A percentile compares a stretch with the other conserved stretches of the same genome.
Conservation (phyloP, 2,329 filamentous ascomycete genomes). For the Elsinoe arachidis region DNA sequence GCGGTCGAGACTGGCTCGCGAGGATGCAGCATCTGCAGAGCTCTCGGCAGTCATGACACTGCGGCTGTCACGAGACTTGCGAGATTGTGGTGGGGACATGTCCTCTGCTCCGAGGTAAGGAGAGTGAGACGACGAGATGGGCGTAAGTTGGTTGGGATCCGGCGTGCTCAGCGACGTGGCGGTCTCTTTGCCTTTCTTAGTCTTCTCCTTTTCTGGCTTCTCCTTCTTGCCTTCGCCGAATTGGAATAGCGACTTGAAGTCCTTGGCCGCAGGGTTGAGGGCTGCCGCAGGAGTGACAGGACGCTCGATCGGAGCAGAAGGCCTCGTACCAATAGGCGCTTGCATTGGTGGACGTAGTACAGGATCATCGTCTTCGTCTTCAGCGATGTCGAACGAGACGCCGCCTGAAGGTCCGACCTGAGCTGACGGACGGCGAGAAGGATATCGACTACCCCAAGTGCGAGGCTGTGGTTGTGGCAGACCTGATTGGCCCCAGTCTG, state of each 20-base stretch:
- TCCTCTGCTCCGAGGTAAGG: slow-evolving; percentile 18
- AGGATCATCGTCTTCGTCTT: slow-evolving; percentile 43
- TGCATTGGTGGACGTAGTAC: slow-evolving; percentile 45
- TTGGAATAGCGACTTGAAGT: slow-evolving; percentile 65
- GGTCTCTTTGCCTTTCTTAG: slow-evolving; percentile 23
- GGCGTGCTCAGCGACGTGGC: slow-evolving; percentile 9
- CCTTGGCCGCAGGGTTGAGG: slow-evolving; percentile 82
- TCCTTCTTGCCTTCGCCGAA: slow-evolving; percentile 30
- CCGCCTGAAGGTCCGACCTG: slow-evolving; percentile 66
- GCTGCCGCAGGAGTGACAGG: slow-evolving; percentile 39
- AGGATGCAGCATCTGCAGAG: slow-evolving; percentile 19
- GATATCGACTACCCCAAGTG: slow-evolving; percentile 51
- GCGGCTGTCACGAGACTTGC: slow-evolving; percentile 35
- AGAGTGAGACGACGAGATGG: slow-evolving; percentile 13
- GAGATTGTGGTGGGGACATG: slow-evolving; percentile 30
- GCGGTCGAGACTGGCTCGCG: slow-evolving; percentile 34
- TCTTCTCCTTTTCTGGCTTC: slow-evolving; percentile 29
- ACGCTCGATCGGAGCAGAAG: slow-evolving; percentile 27
- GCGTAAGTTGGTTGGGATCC: slow-evolving; percentile 1
- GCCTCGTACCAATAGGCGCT: slow-evolving; percentile 64
- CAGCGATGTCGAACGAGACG: slow-evolving; percentile 44
- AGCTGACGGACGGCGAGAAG: slow-evolving; percentile 71
- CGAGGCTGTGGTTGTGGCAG: slow-evolving; percentile 19
- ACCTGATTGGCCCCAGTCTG: slow-evolving; percentile 41
- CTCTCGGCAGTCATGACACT: slow-evolving; percentile 33